These are phyloP conservation scores for Komagataella populi DNA, from an alignment of 805 yeast species.

Conservation along the genomic window DNA sequence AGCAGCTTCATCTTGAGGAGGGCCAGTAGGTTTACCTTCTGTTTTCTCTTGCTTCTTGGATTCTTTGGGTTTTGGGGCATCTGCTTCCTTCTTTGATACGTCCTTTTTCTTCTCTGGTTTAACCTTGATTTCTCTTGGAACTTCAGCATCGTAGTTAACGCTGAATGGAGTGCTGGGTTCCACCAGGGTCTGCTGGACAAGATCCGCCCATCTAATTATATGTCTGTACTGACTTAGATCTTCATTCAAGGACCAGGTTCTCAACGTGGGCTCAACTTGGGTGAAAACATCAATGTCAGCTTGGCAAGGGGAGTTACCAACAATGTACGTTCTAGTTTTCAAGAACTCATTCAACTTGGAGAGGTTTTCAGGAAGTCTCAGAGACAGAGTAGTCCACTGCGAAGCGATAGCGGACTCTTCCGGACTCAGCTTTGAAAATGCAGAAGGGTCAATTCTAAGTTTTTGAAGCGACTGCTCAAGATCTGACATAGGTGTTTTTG, in stretches of 20 bases:
- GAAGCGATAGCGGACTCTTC: slow-evolving; percentile 47
- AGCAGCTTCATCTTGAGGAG: slow-evolving; percentile 16
- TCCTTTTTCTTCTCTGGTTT: slow-evolving; percentile 18
- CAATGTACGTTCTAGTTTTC: slow-evolving; percentile 55
- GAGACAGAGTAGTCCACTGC: slow-evolving; percentile 70
- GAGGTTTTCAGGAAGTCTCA: slow-evolving; percentile 38
- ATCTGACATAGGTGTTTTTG: neutral
- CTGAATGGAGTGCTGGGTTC: slow-evolving; percentile 31
- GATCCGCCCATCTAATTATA: slow-evolving; percentile 84
- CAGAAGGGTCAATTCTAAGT: slow-evolving; percentile 9
- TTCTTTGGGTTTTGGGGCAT: slow-evolving; percentile 4
- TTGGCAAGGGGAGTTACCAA: slow-evolving; percentile 51
- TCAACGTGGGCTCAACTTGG: slow-evolving; percentile 46
- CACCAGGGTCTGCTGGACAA: slow-evolving; percentile 57
- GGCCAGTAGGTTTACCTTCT: slow-evolving; percentile 7
- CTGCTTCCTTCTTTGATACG: slow-evolving; percentile 10
- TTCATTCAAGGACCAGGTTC: slow-evolving; percentile 36
- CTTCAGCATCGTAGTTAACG: slow-evolving; percentile 44
- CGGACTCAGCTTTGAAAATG: slow-evolving; percentile 14
- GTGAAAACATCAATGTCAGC: slow-evolving; percentile 66
- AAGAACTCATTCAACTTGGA: slow-evolving; percentile 57
- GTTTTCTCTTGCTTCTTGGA: slow-evolving; percentile 6
- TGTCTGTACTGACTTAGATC: slow-evolving; percentile 63
- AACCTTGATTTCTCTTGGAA: slow-evolving; percentile 42
- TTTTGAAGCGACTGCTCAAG: neutral